These are phyloP conservation scores for Colletotrichum coccodes DNA, from an alignment of 2,329 filamentous ascomycete species.

Conservation along the genomic window DNA sequence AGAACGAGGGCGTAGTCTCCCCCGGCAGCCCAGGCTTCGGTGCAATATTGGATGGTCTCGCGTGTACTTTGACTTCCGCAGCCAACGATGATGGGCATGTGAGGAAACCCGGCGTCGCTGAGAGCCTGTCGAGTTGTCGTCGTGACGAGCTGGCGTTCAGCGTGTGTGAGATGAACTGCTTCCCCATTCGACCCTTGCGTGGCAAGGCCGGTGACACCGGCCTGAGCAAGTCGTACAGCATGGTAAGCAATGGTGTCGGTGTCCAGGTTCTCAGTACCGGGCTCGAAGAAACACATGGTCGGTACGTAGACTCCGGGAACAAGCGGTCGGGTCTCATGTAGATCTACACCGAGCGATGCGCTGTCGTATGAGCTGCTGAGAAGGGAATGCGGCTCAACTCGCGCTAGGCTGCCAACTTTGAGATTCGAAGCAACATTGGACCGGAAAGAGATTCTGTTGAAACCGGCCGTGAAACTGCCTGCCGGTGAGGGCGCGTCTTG, in stretches of 20 bases:
- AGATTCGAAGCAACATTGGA: slow-evolving; percentile 43
- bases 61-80: slow-evolving; percentile 79
- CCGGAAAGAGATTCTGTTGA: slow-evolving; percentile 49
- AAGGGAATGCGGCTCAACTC: slow-evolving; percentile 45
- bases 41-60: slow-evolving; percentile 76
- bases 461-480: slow-evolving; percentile 54
- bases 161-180: slow-evolving; percentile 79
- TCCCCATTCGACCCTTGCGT: slow-evolving; percentile 87
- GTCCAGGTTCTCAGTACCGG: slow-evolving; percentile 74
- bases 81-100: slow-evolving; percentile 80
- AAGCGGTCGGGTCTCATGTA: slow-evolving; percentile 50
- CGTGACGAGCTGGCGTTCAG: slow-evolving; percentile 76
- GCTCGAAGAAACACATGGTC: slow-evolving; percentile 78
- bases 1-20: slow-evolving; percentile 82
- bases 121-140: slow-evolving; percentile 76
- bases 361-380: slow-evolving; percentile 55
- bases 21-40: slow-evolving; percentile 74
- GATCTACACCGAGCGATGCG: slow-evolving; percentile 44
- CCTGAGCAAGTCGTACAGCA: slow-evolving; percentile 76
- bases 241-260: slow-evolving; percentile 66
- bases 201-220: slow-evolving; percentile 78
- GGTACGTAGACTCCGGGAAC: slow-evolving; percentile 75
- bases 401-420: slow-evolving; percentile 39
- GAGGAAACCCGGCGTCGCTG: slow-evolving; percentile 70
- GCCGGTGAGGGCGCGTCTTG: slow-evolving; percentile 58